These are phyloP conservation scores for Cinchona pubescens DNA, from an alignment of 257 asterid genomes.

Conservation along the genomic window DNA sequence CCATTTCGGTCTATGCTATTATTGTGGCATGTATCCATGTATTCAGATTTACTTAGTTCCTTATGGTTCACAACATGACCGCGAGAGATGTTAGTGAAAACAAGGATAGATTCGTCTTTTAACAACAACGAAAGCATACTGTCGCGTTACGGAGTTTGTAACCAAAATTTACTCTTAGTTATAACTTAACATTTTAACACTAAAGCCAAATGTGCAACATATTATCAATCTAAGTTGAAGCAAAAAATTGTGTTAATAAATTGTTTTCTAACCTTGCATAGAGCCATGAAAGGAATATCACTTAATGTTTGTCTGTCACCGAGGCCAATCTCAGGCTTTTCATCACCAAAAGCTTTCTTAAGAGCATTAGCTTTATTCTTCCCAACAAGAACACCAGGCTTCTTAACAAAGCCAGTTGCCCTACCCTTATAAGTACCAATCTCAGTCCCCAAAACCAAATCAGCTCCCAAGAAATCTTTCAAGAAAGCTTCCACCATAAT, in stretches of 20 bases:
- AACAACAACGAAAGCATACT: too few species aligned
- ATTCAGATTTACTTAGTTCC: not conserved
- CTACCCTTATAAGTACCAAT: slow-evolving; percentile 40
- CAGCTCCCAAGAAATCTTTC: slow-evolving; percentile 56
- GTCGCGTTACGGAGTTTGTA: too few species aligned
- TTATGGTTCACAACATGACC: too few species aligned
- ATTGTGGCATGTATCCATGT: not conserved
- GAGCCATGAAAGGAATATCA: slow-evolving; percentile 50
- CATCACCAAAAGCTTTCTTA: slow-evolving; percentile 44
- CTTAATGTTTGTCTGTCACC: slow-evolving; percentile 59
- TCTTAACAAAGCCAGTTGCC: slow-evolving; percentile 52
- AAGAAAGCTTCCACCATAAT: slow-evolving; percentile 62
- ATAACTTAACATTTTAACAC: too few species aligned
- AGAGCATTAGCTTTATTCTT: slow-evolving; percentile 44
- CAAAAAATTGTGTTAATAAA: too few species aligned
- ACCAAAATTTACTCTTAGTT: not conserved
- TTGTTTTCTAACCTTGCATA: slow-evolving; percentile 44
- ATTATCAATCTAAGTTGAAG: too few species aligned
- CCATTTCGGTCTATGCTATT: not conserved
- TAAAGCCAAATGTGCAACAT: too few species aligned
- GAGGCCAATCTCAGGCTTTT: slow-evolving; percentile 50
- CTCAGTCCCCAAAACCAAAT: slow-evolving; percentile 63
- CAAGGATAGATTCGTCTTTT: too few species aligned
- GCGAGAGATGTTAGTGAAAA: too few species aligned
- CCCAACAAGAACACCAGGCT: slow-evolving; percentile 54